Conservation (phyloP, 371 early-diverging fungal genomes). For the Mortierella sp. region DNA sequence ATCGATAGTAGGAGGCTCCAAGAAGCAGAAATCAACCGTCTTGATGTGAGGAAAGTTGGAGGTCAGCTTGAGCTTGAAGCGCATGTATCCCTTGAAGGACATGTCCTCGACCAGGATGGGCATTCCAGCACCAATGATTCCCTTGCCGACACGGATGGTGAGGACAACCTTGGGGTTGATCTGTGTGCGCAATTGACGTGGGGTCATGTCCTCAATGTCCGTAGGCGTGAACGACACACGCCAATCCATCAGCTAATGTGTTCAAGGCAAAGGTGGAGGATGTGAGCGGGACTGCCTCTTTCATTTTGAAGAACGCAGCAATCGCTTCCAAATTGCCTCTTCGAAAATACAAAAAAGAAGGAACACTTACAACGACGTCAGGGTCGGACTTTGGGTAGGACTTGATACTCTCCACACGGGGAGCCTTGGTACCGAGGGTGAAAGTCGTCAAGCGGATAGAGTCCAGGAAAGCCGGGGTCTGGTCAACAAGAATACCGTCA, state of each 20-base stretch:
- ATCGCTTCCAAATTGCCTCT: neutral
- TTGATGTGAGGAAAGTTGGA: constrained; percentile 91
- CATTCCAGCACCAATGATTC: constrained; percentile 89
- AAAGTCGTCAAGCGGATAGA: constrained; percentile 92
- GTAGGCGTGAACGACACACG: constrained; percentile 88
- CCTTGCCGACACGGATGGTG: constrained; percentile 90
- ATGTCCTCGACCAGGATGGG: constrained; percentile 95
- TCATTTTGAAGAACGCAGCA: neutral
- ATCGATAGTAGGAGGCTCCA: constrained; percentile 92
- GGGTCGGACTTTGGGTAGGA: constrained; percentile 81
- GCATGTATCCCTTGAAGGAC: constrained; percentile 87
- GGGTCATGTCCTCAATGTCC: constrained; percentile 77
- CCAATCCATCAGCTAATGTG: constrained; percentile 89
- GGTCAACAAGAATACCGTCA: constrained; percentile 81
- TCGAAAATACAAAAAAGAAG: neutral
- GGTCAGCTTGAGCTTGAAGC: constrained; percentile 85
- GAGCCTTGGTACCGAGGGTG: constrained; percentile 96
- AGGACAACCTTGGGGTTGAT: constrained; percentile 94
- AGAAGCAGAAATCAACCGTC: constrained; percentile 87
- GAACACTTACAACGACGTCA: constrained; percentile 84
- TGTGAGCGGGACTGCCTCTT: neutral
- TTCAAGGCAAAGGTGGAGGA: neutral
- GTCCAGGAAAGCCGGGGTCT: constrained; percentile 91
- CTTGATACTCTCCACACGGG: constrained; percentile 91
- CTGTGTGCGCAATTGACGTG: constrained; percentile 68